These are phyloP conservation scores for Populus tremula DNA, from an alignment of 345 rosid genomes.

Conservation along the genomic window DNA sequence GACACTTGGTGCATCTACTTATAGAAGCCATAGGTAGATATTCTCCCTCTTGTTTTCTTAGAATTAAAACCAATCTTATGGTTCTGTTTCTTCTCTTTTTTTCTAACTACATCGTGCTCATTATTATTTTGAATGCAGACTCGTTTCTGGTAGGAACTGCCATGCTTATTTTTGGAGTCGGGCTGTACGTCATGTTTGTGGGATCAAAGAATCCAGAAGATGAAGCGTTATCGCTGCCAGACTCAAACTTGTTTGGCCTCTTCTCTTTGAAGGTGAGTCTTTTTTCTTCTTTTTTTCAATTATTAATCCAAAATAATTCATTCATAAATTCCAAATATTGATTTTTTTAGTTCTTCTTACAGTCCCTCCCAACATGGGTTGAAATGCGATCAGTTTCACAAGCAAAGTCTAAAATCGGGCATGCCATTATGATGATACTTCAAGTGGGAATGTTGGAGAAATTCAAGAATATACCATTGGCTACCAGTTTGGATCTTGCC, in stretches of 20 bases:
- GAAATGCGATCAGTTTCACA: conserved; percentile 51
- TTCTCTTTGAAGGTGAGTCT: conserved; percentile 40
- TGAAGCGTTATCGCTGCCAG: conserved; percentile 21
- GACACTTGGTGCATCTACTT: conserved; percentile 40
- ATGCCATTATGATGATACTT: conserved; percentile 63
- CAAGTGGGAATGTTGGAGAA: conserved; percentile 71
- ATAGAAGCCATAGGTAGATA: conserved; percentile 69
- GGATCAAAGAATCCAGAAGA: conserved; percentile 35
- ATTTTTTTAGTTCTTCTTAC: conserved; percentile 6
- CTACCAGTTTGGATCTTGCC: conserved; percentile 56
- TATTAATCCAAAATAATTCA: neutral
- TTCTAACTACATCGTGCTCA: neutral
- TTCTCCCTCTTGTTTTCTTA: neutral
- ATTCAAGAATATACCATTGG: conserved; percentile 49
- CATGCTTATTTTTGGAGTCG: conserved; percentile 57
- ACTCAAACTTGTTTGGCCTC: conserved; percentile 54
- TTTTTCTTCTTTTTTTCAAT: neutral
- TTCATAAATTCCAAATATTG: neutral
- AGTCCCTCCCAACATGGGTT: conserved; percentile 53
- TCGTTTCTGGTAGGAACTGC: conserved; percentile 66
- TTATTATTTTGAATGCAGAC: conserved; percentile 38
- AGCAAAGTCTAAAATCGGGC: conserved; percentile 67
- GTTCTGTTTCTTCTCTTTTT: neutral
- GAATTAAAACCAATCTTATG: too few relatives aligned
- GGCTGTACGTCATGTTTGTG: conserved; percentile 59